A percentile compares a stretch with the other conserved stretches of the same genome.
Conservation (phyloP, 495 filamentous ascomycete genomes). For the Aspergillus avenaceus region DNA sequence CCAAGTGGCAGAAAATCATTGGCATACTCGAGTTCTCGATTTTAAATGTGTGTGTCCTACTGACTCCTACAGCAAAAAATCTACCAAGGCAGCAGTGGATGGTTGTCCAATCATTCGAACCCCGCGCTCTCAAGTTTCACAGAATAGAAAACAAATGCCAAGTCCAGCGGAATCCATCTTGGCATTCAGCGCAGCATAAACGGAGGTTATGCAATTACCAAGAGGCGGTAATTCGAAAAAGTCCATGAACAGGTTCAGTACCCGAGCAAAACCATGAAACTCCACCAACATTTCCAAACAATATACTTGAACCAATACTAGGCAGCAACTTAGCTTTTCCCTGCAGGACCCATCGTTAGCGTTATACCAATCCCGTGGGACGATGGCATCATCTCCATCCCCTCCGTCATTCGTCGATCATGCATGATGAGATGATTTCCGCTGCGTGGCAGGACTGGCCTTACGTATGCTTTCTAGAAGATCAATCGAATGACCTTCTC, state of each 20-base stretch:
- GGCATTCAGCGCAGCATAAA: background rate
- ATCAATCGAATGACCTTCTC: conserved; percentile 2
- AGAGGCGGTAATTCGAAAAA: too few relatives aligned
- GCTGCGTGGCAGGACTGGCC: background rate
- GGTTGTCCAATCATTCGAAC: too few relatives aligned
- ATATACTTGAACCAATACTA: background rate
- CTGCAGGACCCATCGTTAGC: conserved; percentile 1
- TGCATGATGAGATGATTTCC: background rate
- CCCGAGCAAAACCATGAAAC: background rate
- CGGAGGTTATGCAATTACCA: too few relatives aligned
- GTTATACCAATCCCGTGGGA: conserved; percentile 12
- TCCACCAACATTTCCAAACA: background rate
- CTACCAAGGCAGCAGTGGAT: too few relatives aligned
- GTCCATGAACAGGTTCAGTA: too few relatives aligned
- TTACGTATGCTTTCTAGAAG: conserved; percentile 12
- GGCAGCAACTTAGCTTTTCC: background rate
- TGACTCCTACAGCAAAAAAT: too few relatives aligned
- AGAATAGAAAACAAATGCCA: background rate
- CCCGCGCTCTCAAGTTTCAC: too few relatives aligned
- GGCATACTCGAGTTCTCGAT: too few relatives aligned
- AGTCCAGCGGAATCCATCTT: background rate
- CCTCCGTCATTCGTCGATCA: conserved; percentile 2
- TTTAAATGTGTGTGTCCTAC: too few relatives aligned
- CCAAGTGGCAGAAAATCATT: too few relatives aligned
- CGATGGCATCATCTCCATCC: conserved; percentile 20